Evolutionary conservation across 2,329 filamentous ascomycete genomes (phyloP).

Genomic region (Fusarium tjaetaba): DNA sequence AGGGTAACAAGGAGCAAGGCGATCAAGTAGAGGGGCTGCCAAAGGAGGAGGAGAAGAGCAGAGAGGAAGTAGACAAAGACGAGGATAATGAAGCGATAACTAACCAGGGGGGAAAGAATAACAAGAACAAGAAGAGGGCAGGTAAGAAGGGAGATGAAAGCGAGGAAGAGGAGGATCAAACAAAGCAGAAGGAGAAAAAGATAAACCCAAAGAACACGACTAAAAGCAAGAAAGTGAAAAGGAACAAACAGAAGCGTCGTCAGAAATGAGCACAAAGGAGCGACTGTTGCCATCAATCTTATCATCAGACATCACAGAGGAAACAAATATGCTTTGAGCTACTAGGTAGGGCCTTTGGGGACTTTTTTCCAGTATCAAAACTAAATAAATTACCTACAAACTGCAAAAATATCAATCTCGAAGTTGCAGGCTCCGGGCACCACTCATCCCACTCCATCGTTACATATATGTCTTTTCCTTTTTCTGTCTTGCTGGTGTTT

Average conservation of each 20-base stretch:
- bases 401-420: background rate
- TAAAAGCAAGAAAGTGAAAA: background rate
- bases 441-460: background rate
- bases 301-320: background rate
- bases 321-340: background rate
- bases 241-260: background rate
- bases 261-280: background rate
- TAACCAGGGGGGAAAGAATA: background rate
- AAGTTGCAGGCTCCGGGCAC: background rate
- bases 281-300: background rate
- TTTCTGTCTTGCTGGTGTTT: background rate
- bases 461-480: background rate
- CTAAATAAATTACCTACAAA: background rate
- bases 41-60: too few species aligned
- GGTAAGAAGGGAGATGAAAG: too few species aligned
- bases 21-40: too few species aligned
- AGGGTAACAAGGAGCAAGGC: too few species aligned
- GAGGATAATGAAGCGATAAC: too few species aligned
- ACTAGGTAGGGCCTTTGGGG: background rate
- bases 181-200: background rate
- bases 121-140: background rate
- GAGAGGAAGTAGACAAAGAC: background rate
- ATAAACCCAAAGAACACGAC: background rate
- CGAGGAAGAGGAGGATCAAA: background rate
- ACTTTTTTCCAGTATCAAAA: background rate